Evolutionary conservation across 75 land plant species (phyloP).

Genomic region (Isoetes taiwanensis): DNA sequence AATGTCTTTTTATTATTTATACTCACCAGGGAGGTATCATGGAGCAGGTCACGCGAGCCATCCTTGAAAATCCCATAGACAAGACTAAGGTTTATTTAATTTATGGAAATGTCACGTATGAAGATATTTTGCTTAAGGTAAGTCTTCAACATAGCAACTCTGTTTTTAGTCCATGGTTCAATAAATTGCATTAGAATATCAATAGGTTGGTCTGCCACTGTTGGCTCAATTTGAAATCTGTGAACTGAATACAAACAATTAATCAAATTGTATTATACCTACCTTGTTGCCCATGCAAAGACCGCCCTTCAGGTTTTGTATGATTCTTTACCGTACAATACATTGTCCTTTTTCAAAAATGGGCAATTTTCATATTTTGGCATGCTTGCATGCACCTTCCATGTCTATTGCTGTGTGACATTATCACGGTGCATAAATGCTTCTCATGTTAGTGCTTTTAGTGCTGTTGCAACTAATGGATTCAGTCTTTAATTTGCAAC

Average conservation of each 20-base stretch:
- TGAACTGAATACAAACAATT: no score
- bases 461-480: neutral
- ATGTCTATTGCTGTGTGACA: neutral
- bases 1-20: neutral
- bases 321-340: no score
- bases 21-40: neutral
- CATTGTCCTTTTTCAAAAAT: no score
- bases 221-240: no score
- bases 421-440: neutral
- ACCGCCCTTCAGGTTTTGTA: no score
- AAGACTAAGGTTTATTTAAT: slow-evolving; percentile 60
- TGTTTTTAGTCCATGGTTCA: no score
- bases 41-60: slow-evolving; percentile 71
- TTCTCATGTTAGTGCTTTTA: neutral
- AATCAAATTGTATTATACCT: no score
- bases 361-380: no score
- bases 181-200: no score
- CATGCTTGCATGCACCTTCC: neutral
- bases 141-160: no score
- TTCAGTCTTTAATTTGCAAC: neutral
- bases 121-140: slow-evolving; percentile 86
- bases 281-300: no score
- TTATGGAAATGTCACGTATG: slow-evolving; percentile 77
- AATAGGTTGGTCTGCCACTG: no score
- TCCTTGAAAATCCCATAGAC: slow-evolving; percentile 70